These are phyloP conservation scores for Phallus indusiatus DNA, from an alignment of 768 basidiomycete genomes.

Conservation along the genomic window DNA sequence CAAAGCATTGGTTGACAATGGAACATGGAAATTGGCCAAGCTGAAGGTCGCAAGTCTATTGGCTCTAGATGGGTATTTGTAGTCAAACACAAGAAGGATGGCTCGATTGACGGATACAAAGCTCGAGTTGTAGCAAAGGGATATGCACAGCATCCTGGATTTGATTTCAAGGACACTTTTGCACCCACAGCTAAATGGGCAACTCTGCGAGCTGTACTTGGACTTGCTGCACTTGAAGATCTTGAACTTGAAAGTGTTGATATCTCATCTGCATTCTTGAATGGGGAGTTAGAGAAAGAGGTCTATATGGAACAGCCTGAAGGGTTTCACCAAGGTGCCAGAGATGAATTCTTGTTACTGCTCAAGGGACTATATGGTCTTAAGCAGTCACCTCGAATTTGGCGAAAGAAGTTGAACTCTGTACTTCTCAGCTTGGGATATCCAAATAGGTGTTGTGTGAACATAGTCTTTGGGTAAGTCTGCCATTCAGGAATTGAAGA, in stretches of 20 bases:
- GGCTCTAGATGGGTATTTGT: constrained; percentile 28
- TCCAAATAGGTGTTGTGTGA: constrained; percentile 16
- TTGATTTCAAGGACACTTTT: constrained; percentile 18
- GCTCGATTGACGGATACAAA: constrained; percentile 29
- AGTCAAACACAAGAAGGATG: constrained; percentile 29
- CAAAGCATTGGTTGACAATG: constrained; percentile 13
- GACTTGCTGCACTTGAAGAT: constrained; percentile 13
- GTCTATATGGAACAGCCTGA: constrained; percentile 23
- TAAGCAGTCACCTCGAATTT: constrained; percentile 14
- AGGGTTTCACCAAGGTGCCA: constrained; percentile 8
- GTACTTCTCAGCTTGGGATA: constrained; percentile 8
- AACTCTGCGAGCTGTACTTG: constrained; percentile 7
- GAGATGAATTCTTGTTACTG: constrained; percentile 8
- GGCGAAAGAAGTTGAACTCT: constrained; percentile 10
- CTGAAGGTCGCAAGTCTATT: constrained; percentile 22
- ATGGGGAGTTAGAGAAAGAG: constrained; percentile 20
- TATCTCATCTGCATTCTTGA: constrained; percentile 18
- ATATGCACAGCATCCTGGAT: constrained; percentile 11
- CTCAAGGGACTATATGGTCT: constrained; percentile 15
- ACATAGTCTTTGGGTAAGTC: constrained; percentile 19
- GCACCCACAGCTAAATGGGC: constrained; percentile 9
- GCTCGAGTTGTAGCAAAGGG: constrained; percentile 34
- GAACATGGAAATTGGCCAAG: constrained; percentile 17
- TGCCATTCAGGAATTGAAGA: constrained; percentile 16
- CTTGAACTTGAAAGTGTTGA: constrained; percentile 17